Conservation (phyloP, 768 basidiomycete species). For the Boletus insuetus region DNA sequence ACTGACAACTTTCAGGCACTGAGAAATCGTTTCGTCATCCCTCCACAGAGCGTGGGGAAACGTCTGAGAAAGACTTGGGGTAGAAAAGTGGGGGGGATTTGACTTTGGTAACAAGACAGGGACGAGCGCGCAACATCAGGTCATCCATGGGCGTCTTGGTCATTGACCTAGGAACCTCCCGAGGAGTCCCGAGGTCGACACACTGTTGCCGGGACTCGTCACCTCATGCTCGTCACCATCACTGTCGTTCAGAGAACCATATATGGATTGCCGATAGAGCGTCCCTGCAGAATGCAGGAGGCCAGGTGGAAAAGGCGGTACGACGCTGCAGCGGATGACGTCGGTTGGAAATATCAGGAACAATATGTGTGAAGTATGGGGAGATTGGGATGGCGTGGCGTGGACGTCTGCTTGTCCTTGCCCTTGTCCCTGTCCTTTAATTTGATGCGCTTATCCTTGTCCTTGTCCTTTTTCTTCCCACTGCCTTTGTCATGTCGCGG, state of each 20-base stretch:
- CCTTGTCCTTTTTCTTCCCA: slow-evolving; percentile 12
- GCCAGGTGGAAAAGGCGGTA: not conserved
- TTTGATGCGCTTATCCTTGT: no score
- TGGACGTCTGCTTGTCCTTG: slow-evolving; percentile 34
- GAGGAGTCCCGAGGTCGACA: slow-evolving; percentile 16
- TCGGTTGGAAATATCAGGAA: slow-evolving; percentile 12
- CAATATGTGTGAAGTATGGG: slow-evolving; percentile 17
- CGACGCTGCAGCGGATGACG: slow-evolving; percentile 4
- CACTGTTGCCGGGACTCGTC: not conserved
- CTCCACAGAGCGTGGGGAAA: no score
- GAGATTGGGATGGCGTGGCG: slow-evolving; percentile 9
- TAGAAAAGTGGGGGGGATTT: no score
- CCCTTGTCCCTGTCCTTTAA: slow-evolving; percentile 11
- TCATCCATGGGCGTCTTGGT: not conserved
- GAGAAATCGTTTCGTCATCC: no score
- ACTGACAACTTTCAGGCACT: no score
- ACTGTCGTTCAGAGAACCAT: slow-evolving; percentile 5
- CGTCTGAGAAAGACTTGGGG: no score
- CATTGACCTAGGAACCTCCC: slow-evolving; percentile 21
- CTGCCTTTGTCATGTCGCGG: not conserved
- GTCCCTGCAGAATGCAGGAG: not conserved
- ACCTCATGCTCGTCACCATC: not conserved
- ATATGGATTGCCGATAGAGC: slow-evolving; percentile 17
- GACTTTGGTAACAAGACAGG: no score
- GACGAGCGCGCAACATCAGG: no score